These are phyloP conservation scores for Cenchrus purpureus DNA, from an alignment of 176 grass and related monocot genomes.

Conservation along the genomic window DNA sequence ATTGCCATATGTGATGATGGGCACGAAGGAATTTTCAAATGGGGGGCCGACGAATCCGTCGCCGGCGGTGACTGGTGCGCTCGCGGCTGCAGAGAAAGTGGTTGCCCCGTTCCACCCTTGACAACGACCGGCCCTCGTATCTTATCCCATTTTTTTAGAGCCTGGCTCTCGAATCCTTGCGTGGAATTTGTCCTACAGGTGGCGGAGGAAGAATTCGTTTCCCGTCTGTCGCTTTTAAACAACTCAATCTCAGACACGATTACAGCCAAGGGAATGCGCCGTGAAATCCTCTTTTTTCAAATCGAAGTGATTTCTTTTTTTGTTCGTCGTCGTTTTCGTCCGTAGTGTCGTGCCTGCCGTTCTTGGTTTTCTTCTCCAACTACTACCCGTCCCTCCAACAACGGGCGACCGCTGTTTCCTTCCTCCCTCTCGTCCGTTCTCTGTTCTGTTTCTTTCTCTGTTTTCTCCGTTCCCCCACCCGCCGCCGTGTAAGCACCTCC, in stretches of 20 bases:
- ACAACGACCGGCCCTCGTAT: slow-evolving; percentile 29
- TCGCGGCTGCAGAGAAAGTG: slow-evolving; percentile 21
- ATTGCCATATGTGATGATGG: slow-evolving; percentile 42
- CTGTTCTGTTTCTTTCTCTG: not conserved
- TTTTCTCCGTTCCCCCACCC: slow-evolving; percentile 12
- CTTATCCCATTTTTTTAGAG: slow-evolving; percentile 27
- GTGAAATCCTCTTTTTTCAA: slow-evolving; percentile 17
- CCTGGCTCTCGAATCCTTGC: slow-evolving; percentile 1
- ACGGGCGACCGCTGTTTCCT: slow-evolving; percentile 45
- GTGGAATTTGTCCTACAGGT: slow-evolving; percentile 52
- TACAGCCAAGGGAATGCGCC: not conserved
- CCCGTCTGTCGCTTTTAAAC: not conserved
- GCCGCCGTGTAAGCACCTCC: slow-evolving; percentile 33
- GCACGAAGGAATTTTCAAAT: slow-evolving; percentile 42
- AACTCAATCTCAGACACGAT: slow-evolving; percentile 29
- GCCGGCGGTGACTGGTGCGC: slow-evolving; percentile 46
- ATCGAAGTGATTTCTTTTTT: not conserved
- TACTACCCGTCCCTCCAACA: slow-evolving; percentile 42
- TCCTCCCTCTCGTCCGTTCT: slow-evolving; percentile 13
- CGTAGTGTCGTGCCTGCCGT: slow-evolving; percentile 30
- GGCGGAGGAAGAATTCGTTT: slow-evolving; percentile 39
- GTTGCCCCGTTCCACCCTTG: slow-evolving; percentile 41
- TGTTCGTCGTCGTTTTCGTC: not conserved
- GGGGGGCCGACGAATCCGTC: slow-evolving; percentile 36
- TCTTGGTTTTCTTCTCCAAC: slow-evolving; percentile 54